These are phyloP conservation scores for Seiridium unicorne DNA, from an alignment of 2,329 filamentous ascomycete species.

Conservation along the genomic window DNA sequence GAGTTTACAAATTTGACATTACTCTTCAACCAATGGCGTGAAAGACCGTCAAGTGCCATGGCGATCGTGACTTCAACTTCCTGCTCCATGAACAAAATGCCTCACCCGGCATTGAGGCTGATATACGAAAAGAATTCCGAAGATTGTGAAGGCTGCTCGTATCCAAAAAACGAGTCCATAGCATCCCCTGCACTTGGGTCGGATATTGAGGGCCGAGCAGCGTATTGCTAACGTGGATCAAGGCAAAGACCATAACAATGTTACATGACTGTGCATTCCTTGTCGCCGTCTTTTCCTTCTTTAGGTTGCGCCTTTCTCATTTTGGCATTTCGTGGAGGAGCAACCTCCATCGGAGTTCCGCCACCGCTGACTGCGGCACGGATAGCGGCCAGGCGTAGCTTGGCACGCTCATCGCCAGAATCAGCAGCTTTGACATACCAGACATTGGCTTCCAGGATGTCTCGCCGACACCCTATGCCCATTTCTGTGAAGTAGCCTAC, in stretches of 20 bases:
- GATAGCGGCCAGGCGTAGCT: conserved; percentile 82
- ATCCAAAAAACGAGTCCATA: background rate
- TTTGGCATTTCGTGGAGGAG: conserved; percentile 49
- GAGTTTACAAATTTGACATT: no score
- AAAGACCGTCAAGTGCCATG: no score
- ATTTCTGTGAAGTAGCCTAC: conserved; percentile 98
- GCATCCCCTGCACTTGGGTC: background rate
- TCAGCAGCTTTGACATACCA: conserved; percentile 98
- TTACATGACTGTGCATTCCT: conserved; percentile 60
- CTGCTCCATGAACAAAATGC: no score
- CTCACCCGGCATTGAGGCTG: background rate
- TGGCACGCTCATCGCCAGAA: conserved; percentile 85
- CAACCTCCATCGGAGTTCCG: conserved; percentile 55
- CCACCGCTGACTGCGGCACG: conserved; percentile 70
- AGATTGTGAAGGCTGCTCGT: background rate
- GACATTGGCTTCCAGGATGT: conserved; percentile 94
- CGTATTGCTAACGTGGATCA: no score
- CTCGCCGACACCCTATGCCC: conserved; percentile 92
- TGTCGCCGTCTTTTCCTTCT: conserved; percentile 42
- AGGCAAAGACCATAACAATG: no score
- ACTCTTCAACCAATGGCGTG: no score
- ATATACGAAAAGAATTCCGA: background rate
- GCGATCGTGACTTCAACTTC: no score
- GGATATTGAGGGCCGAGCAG: no score
- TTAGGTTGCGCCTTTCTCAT: conserved; percentile 43